These are phyloP conservation scores for Dendrothele bispora DNA, from an alignment of 768 basidiomycete species.

Conservation along the genomic window DNA sequence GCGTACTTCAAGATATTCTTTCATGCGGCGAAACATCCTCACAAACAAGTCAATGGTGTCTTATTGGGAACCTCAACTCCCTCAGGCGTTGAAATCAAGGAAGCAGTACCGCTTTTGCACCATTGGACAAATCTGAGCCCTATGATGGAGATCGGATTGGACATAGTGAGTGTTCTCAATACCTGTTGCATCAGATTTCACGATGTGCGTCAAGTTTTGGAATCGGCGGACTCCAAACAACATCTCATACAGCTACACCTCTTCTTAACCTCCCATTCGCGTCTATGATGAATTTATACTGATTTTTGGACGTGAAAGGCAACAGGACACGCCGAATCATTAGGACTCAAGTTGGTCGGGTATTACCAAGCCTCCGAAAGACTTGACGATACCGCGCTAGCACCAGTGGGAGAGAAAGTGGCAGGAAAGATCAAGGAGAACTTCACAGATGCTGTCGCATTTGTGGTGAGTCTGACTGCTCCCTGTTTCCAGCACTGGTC, in stretches of 20 bases:
- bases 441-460: constrained; percentile 63
- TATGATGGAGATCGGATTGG: constrained; percentile 85
- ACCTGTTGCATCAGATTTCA: too few relatives aligned
- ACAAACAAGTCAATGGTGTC: constrained; percentile 73
- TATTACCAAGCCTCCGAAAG: constrained; percentile 77
- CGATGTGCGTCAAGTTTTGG: too few relatives aligned
- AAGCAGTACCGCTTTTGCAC: constrained; percentile 77
- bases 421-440: constrained; percentile 51
- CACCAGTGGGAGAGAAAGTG: constrained; percentile 66
- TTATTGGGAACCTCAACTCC: constrained; percentile 55
- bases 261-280: too few relatives aligned
- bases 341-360: constrained; percentile 57
- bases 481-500: constrained; percentile 1
- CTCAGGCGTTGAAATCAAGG: constrained; percentile 48
- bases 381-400: constrained; percentile 58
- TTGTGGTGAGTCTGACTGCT: constrained; percentile 53
- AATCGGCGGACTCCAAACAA: too few relatives aligned
- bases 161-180: constrained; percentile 50
- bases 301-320: constrained; percentile 44
- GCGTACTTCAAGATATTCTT: constrained; percentile 77
- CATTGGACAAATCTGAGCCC: constrained; percentile 84
- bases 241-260: too few relatives aligned
- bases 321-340: constrained; percentile 54
- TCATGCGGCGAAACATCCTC: constrained; percentile 80
- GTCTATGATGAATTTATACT: constrained; percentile 2